Evolutionary conservation across 2,329 filamentous ascomycete species (phyloP).

Genomic region (Alternaria sp.): DNA sequence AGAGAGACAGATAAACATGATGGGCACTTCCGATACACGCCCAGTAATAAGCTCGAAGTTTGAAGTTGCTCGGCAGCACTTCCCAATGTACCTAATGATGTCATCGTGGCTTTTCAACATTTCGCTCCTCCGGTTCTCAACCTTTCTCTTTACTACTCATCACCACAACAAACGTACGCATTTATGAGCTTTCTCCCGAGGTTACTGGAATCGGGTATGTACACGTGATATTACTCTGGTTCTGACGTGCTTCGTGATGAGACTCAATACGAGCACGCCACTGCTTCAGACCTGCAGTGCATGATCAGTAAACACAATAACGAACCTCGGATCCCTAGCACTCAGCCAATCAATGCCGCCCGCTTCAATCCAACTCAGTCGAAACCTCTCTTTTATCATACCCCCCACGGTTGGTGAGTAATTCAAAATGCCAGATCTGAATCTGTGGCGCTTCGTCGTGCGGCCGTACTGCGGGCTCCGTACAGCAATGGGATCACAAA

Average conservation of each 20-base stretch:
- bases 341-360: background rate
- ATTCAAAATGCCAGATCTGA: background rate
- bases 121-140: background rate
- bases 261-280: background rate
- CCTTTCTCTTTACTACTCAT: background rate
- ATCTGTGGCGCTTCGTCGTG: background rate
- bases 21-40: background rate
- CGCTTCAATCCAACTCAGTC: background rate
- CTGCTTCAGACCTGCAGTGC: background rate
- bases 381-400: background rate
- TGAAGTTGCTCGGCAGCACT: background rate
- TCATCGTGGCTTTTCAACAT: background rate
- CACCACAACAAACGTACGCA: background rate
- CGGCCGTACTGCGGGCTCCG: background rate
- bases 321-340: background rate
- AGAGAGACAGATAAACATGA: background rate
- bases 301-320: constrained; percentile 12
- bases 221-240: background rate
- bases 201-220: background rate
- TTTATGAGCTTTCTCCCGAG: background rate
- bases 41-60: background rate
- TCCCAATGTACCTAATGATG: background rate
- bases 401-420: background rate
- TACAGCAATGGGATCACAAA: background rate
- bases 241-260: background rate